Evolutionary conservation across 1,139 yeast genomes (phyloP), one percentile per base, ranked within the genome.

Genomic region (Meyerozyma sp.): DNA sequence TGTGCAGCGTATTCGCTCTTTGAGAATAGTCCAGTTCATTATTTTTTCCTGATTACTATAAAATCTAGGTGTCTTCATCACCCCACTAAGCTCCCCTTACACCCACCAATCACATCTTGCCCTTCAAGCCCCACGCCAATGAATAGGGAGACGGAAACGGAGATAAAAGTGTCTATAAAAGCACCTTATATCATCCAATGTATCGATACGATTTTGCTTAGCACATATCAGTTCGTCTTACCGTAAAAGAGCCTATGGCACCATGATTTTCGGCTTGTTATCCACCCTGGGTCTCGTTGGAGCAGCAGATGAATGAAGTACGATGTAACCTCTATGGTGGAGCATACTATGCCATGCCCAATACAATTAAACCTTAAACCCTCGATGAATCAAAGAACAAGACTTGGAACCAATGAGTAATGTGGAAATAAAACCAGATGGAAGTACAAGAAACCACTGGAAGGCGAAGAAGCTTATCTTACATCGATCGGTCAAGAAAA

Each of bases 341-440:
- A 45, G 93, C 84, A 53, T 86, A 88, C 57, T 89, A 89, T 56
- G 94, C 23, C 61, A 70, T 0, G 63, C 71, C 41, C 62, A 66
- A 39, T 68, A 73, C 40, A 66, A 63, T 63, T 85, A 62, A 66
- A 75, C 43, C 57, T 86, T 39, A 66, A 75, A 43, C 82, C 58
- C 78, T 85, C 47, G 71, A 65, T 20, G 43, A 57, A 13, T 67
- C 67, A 42, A 70, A 78, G 39, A 66, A 75, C 44, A 66, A 76
- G n/a, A 50, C 60, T 10, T 77, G 44, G 49, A n/a, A n/a, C n/a
- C n/a, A n/a, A n/a, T n/a, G n/a, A n/a, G 72, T 44, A 40, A 50
- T 3, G 49, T 48, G 2, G 65, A 61, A 1, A 51, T 74, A 28
- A 40, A 43, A 0, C 84, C 90, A 5, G 70, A 65, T 46, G 81